A percentile compares a stretch with the other conserved stretches of the same genome.
Evolutionary conservation across 805 yeast species (phyloP).

Genomic region (Dipodascopsis uninucleata): DNA sequence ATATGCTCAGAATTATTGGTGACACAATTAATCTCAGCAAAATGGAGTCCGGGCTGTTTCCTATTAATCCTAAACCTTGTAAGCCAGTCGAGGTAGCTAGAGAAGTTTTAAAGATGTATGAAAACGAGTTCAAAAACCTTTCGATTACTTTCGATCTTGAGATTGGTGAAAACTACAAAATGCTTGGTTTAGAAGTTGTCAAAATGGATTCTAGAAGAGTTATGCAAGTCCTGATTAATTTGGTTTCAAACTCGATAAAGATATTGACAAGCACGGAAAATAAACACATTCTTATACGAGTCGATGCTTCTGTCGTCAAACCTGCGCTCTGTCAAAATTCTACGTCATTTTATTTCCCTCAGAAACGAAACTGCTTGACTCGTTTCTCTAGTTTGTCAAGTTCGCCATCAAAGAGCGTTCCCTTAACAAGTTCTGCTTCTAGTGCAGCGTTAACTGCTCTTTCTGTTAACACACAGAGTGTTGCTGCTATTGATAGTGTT

Average conservation of each 20-base stretch:
- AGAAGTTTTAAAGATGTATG: conserved; percentile 77
- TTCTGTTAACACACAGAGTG: neutral
- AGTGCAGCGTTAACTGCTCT: neutral
- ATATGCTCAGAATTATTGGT: conserved; percentile 45
- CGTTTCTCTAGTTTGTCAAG: conserved; percentile 3
- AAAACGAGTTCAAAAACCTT: conserved; percentile 72
- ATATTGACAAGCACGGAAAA: conserved; percentile 86
- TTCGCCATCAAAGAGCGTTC: conserved; percentile 5
- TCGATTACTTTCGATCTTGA: conserved; percentile 60
- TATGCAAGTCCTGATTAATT: conserved; percentile 85
- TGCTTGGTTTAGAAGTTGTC: conserved; percentile 40
- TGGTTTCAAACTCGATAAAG: conserved; percentile 84
- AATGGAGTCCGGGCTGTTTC: conserved; percentile 26
- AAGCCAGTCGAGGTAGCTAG: conserved; percentile 19
- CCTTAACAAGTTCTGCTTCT: neutral
- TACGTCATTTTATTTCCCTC: conserved; percentile 14
- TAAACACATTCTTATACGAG: conserved; percentile 38
- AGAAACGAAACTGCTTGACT: conserved; percentile 1
- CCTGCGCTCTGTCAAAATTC: conserved; percentile 13
- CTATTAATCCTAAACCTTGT: conserved; percentile 20
- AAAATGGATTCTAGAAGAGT: conserved; percentile 89
- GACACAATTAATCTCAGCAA: conserved; percentile 67
- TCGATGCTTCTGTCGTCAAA: conserved; percentile 20
- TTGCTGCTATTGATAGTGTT: neutral
- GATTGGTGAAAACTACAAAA: conserved; percentile 33